phyloP scores from a whole-genome alignment of 257 asterid genomes.

The Solanum piurae region DNA sequence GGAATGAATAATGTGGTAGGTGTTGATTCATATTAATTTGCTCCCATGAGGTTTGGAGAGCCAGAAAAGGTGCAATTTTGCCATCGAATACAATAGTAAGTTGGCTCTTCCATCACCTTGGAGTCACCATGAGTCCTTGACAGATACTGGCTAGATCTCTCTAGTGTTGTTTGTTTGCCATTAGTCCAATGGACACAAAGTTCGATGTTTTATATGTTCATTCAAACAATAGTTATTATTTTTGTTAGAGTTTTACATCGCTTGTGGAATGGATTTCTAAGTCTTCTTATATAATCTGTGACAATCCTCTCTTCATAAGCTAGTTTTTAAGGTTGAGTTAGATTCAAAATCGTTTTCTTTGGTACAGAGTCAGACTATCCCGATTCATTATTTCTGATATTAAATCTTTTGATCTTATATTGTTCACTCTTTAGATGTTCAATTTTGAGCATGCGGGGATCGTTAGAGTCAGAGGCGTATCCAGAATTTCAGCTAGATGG shows the following conservation, averaged over 20 bases:
- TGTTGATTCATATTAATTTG: neutral
- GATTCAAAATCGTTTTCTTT: neutral
- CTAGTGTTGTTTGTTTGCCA: neutral
- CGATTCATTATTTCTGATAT: neutral
- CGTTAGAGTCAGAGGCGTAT: neutral
- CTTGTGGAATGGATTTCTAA: neutral
- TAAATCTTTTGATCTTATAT: neutral
- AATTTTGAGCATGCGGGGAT: neutral
- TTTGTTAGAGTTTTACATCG: neutral
- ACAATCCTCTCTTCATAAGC: neutral
- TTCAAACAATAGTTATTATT: neutral
- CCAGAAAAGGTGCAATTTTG: neutral
- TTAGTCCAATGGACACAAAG: neutral
- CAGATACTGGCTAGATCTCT: neutral
- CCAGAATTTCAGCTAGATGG: no score
- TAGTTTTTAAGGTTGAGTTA: neutral
- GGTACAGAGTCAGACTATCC: neutral
- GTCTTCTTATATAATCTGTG: neutral
- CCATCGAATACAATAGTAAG: neutral
- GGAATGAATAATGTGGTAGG: neutral
- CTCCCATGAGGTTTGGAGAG: neutral
- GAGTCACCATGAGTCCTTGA: neutral
- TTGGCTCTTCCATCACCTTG: neutral
- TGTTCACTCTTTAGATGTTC: neutral
- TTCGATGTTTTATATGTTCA: no score